Evolutionary conservation across 148 eudicot genomes (phyloP), one percentile per base, ranked within the genome.

Genomic region (Rhododendron mucronatum): DNA sequence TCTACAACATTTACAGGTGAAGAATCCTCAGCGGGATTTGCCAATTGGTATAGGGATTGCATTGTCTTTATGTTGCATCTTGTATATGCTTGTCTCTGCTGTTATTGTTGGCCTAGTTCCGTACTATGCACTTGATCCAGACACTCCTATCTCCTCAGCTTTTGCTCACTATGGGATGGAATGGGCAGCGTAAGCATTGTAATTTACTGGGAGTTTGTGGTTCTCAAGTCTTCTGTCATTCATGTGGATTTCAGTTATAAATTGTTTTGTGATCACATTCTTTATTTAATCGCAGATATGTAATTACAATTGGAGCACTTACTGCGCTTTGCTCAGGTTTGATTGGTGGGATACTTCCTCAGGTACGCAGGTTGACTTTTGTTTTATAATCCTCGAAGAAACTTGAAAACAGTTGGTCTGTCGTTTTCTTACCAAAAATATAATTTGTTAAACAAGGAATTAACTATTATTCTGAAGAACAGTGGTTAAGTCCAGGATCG

Each of bases 101-200:
- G 93, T 94, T 83, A 87, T 94, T 74, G 90, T 93, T 87, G 96
- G 96, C 78, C 78, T 94, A 47, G 96, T 94, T 48, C 96, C 96
- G 48, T 94, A 92, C 86, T 90, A 83, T 86, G 88, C 85, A 37
- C 84, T 94, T 87, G 91, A 94, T 89, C 92, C 91, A 12, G 94
- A 94, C 87, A 94, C 96, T 13, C 96, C 96, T 48, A 94, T 94
- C 81, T 92, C 96, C 37, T 92, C 95, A 20, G 95, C 95, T 65
- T 94, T 94, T 85, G 89, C 96, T 84, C 89, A 90, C 89, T 86
- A 91, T 33, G 96, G 94, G 69, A 84, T 94, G 90, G 87, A 93
- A 26, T 94, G 96, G 96, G 94, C 96, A 75, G 91, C 87, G 96
- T 94, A 90, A 91, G 96, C 61, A 76, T 10, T 69, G 57, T 28